Evolutionary conservation across 306 rosid species (phyloP).

Genomic region (Quercus dentata): DNA sequence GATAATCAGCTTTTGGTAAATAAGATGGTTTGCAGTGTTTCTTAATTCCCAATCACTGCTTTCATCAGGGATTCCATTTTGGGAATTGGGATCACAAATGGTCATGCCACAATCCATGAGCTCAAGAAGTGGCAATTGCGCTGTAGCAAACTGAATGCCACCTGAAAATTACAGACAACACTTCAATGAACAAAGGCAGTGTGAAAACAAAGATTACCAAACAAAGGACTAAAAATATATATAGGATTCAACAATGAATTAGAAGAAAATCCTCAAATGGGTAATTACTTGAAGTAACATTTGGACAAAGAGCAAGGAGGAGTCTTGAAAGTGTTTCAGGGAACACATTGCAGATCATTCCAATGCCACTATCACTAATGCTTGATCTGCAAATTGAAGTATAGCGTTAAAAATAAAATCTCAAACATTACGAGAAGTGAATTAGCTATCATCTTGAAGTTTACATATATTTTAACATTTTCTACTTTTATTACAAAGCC

Average conservation of each 20-base stretch:
- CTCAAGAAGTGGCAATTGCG: conserved; percentile 87
- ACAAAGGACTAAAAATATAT: conserved; percentile 1
- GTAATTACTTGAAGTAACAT: conserved; percentile 88
- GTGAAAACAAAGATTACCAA: conserved; percentile 4
- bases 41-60: conserved; percentile 27
- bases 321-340: conserved; percentile 77
- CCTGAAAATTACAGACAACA: conserved; percentile 45
- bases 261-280: not conserved
- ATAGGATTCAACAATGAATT: not conserved
- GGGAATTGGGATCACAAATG: conserved; percentile 65
- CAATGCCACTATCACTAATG: conserved; percentile 89
- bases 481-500: not conserved
- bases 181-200: conserved; percentile 16
- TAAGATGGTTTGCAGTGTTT: conserved; percentile 37
- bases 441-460: conserved; percentile 3
- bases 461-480: not conserved
- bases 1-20: conserved; percentile 83
- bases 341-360: conserved; percentile 89
- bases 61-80: conserved; percentile 32
- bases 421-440: not conserved
- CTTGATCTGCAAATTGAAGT: conserved; percentile 66
- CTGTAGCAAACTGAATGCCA: conserved; percentile 92
- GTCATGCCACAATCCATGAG: conserved; percentile 99
- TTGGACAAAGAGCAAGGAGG: conserved; percentile 95
- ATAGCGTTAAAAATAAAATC: conserved; percentile 12